Base-by-base conservation (phyloP, 352 stramenopile species). In the Peronospora belbahrii region DNA sequence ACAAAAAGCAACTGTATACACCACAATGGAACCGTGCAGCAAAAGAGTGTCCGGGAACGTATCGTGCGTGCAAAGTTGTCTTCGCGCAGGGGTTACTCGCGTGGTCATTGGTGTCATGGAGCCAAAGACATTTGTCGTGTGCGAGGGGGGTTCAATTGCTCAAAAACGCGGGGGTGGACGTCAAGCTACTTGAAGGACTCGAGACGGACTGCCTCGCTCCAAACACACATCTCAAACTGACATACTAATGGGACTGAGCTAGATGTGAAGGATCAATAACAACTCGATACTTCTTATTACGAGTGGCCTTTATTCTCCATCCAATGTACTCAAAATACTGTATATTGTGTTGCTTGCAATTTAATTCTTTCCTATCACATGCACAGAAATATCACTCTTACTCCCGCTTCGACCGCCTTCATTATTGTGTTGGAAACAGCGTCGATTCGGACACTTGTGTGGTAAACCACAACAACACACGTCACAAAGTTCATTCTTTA, bases 21-120 rank as follows among this genome's bases (percentile, higher is more conserved):
- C 82, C 17, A 94, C 82, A 8, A 95, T 95, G 84, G 84, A 95
- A 73, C 82, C 84, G 2, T 95, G 84, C 59, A 92, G 78, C 63
- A 67, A 54, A 51, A 69, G 84, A n/a, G 62, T 92, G n/a, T 94
- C 82, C 7, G 83, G 80, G 1, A 94, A 93, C 37, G 68, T 70
- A 27, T 70, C 82, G 10, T 95, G 84, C 49, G 85, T 91, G 6
- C 65, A 85, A 44, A 87, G 65, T 38, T 92, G 83, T 23, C 70
- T 93, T 37, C 74, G 67, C 6, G 80, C 79, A 6, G 56, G 65
- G 10, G 74, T 93, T 7, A 22, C 37, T 8, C 72, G 83, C 42
- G 78, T 95, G 18, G 77, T 95, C 6, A 67, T 95, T 14, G 84
- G 83, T 41, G 79, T 85, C 24, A 81, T 86, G 67, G 84, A 95